Evolutionary conservation across 2,329 filamentous ascomycete genomes (phyloP).

Genomic region (Alternaria atra): DNA sequence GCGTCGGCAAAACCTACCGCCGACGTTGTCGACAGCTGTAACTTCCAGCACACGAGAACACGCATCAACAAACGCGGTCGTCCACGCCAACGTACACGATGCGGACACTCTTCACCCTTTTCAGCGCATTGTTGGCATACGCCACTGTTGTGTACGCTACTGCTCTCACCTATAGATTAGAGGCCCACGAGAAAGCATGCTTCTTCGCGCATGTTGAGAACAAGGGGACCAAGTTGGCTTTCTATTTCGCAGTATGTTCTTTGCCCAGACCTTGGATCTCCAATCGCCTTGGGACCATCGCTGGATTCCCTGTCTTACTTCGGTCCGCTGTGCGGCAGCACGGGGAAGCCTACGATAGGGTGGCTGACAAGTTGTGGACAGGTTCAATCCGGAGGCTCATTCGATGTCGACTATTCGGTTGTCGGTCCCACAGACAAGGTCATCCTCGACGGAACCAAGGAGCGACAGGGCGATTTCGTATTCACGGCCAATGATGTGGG

Average conservation of each 20-base stretch:
- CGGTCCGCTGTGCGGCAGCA: too few relatives aligned
- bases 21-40: constrained; percentile 47
- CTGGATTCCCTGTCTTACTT: neutral
- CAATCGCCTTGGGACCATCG: neutral
- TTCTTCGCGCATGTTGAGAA: constrained; percentile 86
- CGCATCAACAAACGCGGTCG: constrained; percentile 20
- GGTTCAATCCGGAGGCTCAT: constrained; percentile 98
- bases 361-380: constrained; percentile 49
- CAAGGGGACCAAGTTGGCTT: constrained; percentile 87
- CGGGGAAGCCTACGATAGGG: neutral
- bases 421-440: constrained; percentile 81
- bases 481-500: constrained; percentile 89
- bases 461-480: constrained; percentile 95
- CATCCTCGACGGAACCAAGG: constrained; percentile 87
- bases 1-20: constrained; percentile 31
- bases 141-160: constrained; percentile 80
- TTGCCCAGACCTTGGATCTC: neutral
- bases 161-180: constrained; percentile 90
- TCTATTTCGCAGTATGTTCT: constrained; percentile 90
- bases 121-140: constrained; percentile 72
- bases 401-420: constrained; percentile 94
- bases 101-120: constrained; percentile 45
- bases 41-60: constrained; percentile 20
- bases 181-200: constrained; percentile 92
- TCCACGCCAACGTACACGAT: constrained; percentile 37